These are phyloP conservation scores for Cordyceps sp. DNA, from an alignment of 2,329 filamentous ascomycete species.

Conservation along the genomic window DNA sequence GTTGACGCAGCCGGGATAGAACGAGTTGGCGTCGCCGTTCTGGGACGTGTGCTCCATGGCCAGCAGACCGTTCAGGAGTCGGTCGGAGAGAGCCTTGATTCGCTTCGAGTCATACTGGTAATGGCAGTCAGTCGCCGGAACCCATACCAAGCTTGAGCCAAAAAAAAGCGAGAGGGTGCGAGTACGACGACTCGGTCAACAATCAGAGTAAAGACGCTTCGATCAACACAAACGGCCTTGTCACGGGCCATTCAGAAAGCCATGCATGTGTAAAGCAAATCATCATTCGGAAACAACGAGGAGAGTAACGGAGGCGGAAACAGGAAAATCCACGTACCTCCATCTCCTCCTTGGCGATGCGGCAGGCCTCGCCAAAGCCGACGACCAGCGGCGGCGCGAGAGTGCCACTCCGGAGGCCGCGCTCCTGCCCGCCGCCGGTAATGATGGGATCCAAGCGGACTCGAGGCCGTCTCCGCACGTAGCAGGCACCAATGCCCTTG, in stretches of 20 bases:
- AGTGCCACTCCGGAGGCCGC: constrained; percentile 86
- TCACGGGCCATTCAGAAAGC: constrained; percentile 68
- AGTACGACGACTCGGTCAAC: neutral
- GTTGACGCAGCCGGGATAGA: constrained; percentile 95
- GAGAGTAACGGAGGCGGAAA: neutral
- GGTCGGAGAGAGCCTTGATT: constrained; percentile 67
- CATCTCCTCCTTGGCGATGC: constrained; percentile 81
- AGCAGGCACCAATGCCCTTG: constrained; percentile 94
- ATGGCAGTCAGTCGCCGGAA: constrained; percentile 8
- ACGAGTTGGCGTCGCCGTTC: constrained; percentile 68
- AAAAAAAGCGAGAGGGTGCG: neutral
- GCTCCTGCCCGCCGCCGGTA: constrained; percentile 87
- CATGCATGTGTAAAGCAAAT: constrained; percentile 75
- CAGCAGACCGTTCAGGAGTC: constrained; percentile 66
- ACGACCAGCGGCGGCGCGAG: constrained; percentile 77
- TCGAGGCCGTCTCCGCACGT: constrained; percentile 77
- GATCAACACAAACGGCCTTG: constrained; percentile 40
- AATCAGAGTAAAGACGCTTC: constrained; percentile 36
- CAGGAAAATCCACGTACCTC: constrained; percentile 63
- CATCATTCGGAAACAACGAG: constrained; percentile 40
- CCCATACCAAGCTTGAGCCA: neutral
- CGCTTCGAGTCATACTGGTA: constrained; percentile 81
- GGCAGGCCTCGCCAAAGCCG: constrained; percentile 89
- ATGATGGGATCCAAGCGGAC: constrained; percentile 94
- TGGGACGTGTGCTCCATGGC: constrained; percentile 81